Base-by-base conservation (phyloP, 164 flowering plant species). In the Vitis rotundifolia region DNA sequence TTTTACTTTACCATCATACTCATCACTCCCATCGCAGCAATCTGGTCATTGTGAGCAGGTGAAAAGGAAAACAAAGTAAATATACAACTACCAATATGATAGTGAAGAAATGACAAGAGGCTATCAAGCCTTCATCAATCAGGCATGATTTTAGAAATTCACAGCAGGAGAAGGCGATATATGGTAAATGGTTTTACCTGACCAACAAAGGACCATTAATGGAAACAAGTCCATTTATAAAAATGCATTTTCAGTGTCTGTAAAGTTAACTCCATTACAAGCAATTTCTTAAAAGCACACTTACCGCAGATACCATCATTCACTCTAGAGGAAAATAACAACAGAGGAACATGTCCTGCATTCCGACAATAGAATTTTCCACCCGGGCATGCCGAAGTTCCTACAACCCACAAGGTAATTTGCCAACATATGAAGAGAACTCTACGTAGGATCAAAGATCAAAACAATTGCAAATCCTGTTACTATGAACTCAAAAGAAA, bases 1-100 rank as follows among this genome's bases (percentile, higher is more conserved):
- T 68, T 77, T 86, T 50, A 84, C 81, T 69, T 76, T 83, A 63
- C 97, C 91, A 76, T 87, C 87, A 80, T 93, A 88, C 81, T 96
- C 99, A 77, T 96, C 99, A 83, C 97, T 91, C 65, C 99, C 99
- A 82, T 96, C 99, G 80, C 99, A 96, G 72, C 99, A 96, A 77
- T 96, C 99, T 95, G 79, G 70, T 59, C 63, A 74, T 67, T 28
- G 14, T 48, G 11, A n/a, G 63, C 48, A 75, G 11, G 44, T 49
- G 49, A 69, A 69, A 15, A 66, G 8, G 47, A 31, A 49, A 62
- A 55, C 49, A 49, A 44, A 31, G 6, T 22, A 26, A 8, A 22
- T 4, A 28, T 22, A 22, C 26, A n/a, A 22, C 26, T 26, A 26
- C 26, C 3, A 56, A 44, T 12, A 50, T 5, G 13, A 54, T 3